phyloP scores from a whole-genome alignment of 768 basidiomycete species.

The Pilatotrama ljubarskyi region DNA sequence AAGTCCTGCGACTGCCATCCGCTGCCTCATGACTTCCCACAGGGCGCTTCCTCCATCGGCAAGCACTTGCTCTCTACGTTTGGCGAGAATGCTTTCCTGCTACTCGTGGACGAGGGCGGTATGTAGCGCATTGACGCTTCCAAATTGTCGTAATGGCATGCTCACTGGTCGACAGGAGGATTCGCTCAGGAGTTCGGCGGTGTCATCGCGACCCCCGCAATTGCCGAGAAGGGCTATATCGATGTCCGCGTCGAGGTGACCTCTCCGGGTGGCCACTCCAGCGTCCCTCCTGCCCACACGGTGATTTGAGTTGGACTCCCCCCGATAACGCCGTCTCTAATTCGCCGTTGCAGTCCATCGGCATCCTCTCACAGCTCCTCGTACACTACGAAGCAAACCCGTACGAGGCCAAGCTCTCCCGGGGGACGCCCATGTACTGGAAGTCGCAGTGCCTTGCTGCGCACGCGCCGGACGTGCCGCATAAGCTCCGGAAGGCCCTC shows the following conservation, averaged over 20 bases:
- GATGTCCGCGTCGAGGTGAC: slow-evolving; percentile 43
- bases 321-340: not conserved
- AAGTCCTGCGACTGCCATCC: not conserved
- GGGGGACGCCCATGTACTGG: slow-evolving; percentile 35
- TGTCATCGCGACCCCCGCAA: slow-evolving; percentile 32
- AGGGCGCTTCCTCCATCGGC: slow-evolving; percentile 47
- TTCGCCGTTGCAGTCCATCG: slow-evolving; percentile 40
- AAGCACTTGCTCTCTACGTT: slow-evolving; percentile 42
- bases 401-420: slow-evolving; percentile 32
- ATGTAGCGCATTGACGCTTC: slow-evolving; percentile 3
- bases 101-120: slow-evolving; percentile 65
- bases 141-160: not conserved
- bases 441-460: slow-evolving; percentile 46
- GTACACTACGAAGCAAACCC: slow-evolving; percentile 50
- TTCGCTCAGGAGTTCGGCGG: slow-evolving; percentile 32
- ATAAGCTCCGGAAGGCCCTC: slow-evolving; percentile 31
- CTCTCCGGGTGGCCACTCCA: slow-evolving; percentile 56
- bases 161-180: slow-evolving; percentile 23
- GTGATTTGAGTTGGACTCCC: slow-evolving; percentile 27
- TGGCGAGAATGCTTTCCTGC: slow-evolving; percentile 50
- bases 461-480: slow-evolving; percentile 39
- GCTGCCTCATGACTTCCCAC: not conserved
- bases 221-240: slow-evolving; percentile 46
- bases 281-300: slow-evolving; percentile 53
- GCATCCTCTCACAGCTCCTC: slow-evolving; percentile 50